A percentile compares a stretch with the other conserved stretches of the same genome.
These are phyloP conservation scores for Ophiocordyceps camponoti-rufipedis DNA, from an alignment of 2,329 filamentous ascomycete genomes.

Conservation along the genomic window DNA sequence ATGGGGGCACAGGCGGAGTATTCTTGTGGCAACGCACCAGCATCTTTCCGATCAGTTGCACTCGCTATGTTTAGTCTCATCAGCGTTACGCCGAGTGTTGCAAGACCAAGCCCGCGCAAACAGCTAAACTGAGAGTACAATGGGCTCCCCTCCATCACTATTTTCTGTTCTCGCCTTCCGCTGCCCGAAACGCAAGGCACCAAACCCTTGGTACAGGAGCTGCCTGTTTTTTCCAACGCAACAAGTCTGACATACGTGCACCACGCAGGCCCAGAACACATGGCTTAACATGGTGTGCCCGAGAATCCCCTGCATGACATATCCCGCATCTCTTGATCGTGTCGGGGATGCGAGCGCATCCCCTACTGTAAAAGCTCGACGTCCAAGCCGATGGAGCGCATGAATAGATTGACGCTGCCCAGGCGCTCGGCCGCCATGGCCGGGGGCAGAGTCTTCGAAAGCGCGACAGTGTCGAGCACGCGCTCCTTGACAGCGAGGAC, in stretches of 20 bases:
- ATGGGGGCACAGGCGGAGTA: no score
- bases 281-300: neutral
- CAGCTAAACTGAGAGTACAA: neutral
- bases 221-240: neutral
- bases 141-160: neutral
- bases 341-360: neutral
- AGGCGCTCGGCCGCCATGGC: constrained; percentile 72
- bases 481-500: constrained; percentile 95
- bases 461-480: constrained; percentile 83
- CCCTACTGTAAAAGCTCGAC: constrained; percentile 48
- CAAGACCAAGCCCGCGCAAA: no score
- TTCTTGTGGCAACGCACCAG: no score
- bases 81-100: no score
- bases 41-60: no score
- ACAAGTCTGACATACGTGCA: no score
- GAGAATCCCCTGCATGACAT: constrained; percentile 1
- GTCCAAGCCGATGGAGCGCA: constrained; percentile 96
- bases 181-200: neutral
- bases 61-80: no score
- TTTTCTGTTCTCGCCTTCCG: neutral
- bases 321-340: neutral
- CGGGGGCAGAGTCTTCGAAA: constrained; percentile 75
- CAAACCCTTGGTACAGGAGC: neutral
- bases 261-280: neutral
- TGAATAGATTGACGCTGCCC: constrained; percentile 91